These are phyloP conservation scores for Sporothrix phasma DNA, from an alignment of 2,329 filamentous ascomycete genomes.

Conservation along the genomic window DNA sequence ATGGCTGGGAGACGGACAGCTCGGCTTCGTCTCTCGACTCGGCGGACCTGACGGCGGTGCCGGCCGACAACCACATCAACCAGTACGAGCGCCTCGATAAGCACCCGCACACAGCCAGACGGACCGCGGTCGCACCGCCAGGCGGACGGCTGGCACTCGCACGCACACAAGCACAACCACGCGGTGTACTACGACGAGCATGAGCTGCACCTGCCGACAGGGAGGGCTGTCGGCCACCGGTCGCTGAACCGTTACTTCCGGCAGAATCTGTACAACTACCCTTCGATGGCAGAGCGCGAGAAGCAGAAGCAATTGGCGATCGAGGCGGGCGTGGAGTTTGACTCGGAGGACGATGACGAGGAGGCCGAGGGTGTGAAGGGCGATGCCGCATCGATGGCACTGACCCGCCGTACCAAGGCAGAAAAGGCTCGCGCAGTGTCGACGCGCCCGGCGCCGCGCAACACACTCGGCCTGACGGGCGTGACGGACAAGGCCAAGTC, in stretches of 20 bases:
- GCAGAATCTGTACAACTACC: constrained; percentile 83
- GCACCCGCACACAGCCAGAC: constrained; percentile 66
- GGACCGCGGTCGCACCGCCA: constrained; percentile 65
- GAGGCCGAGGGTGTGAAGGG: neutral
- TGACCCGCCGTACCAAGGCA: neutral
- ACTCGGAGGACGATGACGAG: constrained; percentile 6
- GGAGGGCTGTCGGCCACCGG: constrained; percentile 80
- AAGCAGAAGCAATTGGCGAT: constrained; percentile 18
- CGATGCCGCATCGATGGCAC: neutral
- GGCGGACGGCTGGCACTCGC: constrained; percentile 70
- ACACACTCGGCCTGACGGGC: constrained; percentile 13
- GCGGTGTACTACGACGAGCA: constrained; percentile 86
- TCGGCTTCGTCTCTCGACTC: constrained; percentile 82
- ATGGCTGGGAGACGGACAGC: constrained; percentile 93
- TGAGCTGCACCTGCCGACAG: constrained; percentile 85
- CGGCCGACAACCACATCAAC: constrained; percentile 60
- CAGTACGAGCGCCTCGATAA: constrained; percentile 63
- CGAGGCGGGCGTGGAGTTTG: constrained; percentile 11
- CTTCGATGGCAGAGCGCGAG: constrained; percentile 56
- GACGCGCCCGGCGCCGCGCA: constrained; percentile 13
- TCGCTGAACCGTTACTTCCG: constrained; percentile 81
- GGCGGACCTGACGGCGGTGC: constrained; percentile 69
- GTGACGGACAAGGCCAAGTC: constrained; percentile 15
- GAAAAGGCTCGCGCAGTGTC: constrained; percentile 5
- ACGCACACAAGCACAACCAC: constrained; percentile 63